Evolutionary conservation across 192 early-diverging fungal species (phyloP), one percentile per base, ranked within the genome.

Genomic region (Backusella tuberculispora): DNA sequence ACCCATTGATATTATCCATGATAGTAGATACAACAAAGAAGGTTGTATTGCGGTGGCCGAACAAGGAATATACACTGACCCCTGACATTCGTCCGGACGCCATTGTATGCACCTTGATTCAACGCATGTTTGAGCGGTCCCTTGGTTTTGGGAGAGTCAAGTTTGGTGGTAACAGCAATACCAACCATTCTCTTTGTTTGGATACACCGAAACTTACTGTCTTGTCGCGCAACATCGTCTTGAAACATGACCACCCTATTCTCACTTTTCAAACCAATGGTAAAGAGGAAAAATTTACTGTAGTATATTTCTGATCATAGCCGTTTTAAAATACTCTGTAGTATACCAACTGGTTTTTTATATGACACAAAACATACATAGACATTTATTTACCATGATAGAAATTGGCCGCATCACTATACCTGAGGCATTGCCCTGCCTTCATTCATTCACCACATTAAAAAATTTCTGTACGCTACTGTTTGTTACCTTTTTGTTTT

Each of bases 291-390:
- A n/a, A n/a, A n/a, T n/a, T n/a, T n/a, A n/a, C n/a, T n/a, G n/a
- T n/a, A n/a, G n/a, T n/a, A n/a, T n/a, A n/a, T n/a, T n/a, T n/a
- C n/a, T n/a, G n/a, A n/a, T n/a, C n/a, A n/a, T n/a, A n/a, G n/a
- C n/a, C n/a, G n/a, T n/a, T n/a, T n/a, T n/a, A n/a, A 34, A 63
- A 68, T 74, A 21, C 38, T 44, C 38, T 76, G 26, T 76, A 76
- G 60, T 69, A n/a, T 76, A 0, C 26, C 69, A 71, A 26, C 40
- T 71, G 29, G 69, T 71, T 40, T 72, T 71, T 71, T 76, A 76
- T 65, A 76, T 76, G 69, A 76, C 69, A 71, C 75, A 76, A 71
- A 71, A 48, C 60, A 76, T 76, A 47, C 69, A 76, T 71, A 46
- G 34, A 37, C 17, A 13, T 45, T 71, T 76, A 69, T 71, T 76